Evolutionary conservation across 306 rosid species (phyloP).

Genomic region (Vachellia collinsii): DNA sequence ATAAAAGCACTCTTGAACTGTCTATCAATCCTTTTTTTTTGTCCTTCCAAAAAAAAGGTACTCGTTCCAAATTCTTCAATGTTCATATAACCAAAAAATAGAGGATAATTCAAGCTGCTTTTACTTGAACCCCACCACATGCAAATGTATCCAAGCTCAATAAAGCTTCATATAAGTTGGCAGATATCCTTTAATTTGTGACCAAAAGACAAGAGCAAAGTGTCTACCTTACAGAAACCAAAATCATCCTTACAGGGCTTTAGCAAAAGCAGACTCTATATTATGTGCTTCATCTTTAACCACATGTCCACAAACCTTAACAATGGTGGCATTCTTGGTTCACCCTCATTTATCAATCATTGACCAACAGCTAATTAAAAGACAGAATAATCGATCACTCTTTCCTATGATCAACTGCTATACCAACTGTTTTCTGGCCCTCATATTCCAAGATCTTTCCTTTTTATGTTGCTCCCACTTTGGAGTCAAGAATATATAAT

Average conservation of each 20-base stretch:
- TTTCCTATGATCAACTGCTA: background rate
- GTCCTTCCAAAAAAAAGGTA: too few relatives aligned
- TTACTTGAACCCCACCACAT: constrained; percentile 23
- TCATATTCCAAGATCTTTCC: background rate
- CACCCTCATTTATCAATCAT: constrained; percentile 21
- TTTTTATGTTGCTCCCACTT: constrained; percentile 19
- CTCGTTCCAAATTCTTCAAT: background rate
- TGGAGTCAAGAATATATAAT: background rate
- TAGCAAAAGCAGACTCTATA: background rate
- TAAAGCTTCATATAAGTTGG: constrained; percentile 20
- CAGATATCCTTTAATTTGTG: constrained; percentile 24
- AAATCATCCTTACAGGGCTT: background rate
- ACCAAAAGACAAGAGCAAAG: constrained; percentile 10
- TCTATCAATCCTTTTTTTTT: background rate
- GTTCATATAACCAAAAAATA: background rate
- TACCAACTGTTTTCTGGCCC: background rate
- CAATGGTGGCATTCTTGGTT: background rate
- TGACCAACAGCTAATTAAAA: background rate
- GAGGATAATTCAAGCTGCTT: background rate
- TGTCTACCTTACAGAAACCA: constrained; percentile 42
- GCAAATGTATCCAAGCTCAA: constrained; percentile 16
- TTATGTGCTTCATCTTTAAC: constrained; percentile 18
- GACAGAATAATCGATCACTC: background rate
- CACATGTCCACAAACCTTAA: background rate
- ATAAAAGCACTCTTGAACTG: background rate